phyloP scores from a whole-genome alignment of 345 rosid species.

The Salix viminalis region DNA sequence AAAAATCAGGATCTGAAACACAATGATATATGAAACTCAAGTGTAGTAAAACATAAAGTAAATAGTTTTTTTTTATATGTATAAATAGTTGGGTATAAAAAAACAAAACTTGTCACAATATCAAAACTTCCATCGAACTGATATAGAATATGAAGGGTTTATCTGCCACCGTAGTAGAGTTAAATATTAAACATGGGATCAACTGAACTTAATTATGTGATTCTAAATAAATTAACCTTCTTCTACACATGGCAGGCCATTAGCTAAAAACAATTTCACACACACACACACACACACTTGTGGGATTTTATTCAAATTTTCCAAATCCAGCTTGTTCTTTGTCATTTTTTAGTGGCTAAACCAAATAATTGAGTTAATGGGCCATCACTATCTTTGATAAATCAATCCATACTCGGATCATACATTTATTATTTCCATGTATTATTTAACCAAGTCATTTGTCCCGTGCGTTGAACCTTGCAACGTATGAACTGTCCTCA shows the following conservation, averaged over 20 bases:
- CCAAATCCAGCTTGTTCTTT: conserved; percentile 9
- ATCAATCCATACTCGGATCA: background rate
- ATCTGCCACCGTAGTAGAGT: background rate
- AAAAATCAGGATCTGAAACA: too few species aligned
- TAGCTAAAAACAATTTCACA: background rate
- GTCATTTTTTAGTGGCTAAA: background rate
- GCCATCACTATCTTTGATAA: background rate
- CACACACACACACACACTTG: too few species aligned
- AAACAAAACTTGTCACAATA: too few species aligned
- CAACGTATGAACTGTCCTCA: background rate
- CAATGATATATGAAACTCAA: too few species aligned
- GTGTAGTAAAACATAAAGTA: too few species aligned
- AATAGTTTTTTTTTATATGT: too few species aligned
- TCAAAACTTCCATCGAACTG: too few species aligned
- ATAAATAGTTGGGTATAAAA: too few species aligned
- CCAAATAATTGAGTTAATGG: conserved; percentile 11
- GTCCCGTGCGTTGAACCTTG: conserved; percentile 3
- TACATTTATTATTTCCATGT: background rate
- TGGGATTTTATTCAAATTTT: background rate
- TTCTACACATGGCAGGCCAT: conserved; percentile 3
- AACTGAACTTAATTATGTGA: background rate
- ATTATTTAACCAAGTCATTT: background rate
- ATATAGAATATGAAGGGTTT: background rate
- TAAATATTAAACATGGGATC: background rate
- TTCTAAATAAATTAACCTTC: background rate